Evolutionary conservation across 1,284 basidiomycete species (phyloP).

Genomic region (Cryptococcus sp.): DNA sequence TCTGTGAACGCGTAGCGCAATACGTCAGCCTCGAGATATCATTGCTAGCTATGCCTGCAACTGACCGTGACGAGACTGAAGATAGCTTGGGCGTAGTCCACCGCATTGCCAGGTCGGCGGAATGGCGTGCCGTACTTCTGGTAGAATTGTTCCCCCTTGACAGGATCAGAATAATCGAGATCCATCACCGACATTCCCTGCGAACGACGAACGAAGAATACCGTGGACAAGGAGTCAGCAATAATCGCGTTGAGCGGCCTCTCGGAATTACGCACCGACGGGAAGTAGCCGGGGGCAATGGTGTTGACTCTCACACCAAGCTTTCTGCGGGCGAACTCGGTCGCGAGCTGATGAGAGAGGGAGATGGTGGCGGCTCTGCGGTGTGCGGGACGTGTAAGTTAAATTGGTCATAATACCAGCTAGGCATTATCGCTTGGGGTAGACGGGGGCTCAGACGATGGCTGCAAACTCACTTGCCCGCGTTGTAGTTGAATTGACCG

Average conservation of each 20-base stretch:
- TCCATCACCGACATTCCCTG: slow-evolving; percentile 48
- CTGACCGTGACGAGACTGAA: slow-evolving; percentile 41
- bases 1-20: slow-evolving; percentile 16
- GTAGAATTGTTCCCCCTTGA: slow-evolving; percentile 25
- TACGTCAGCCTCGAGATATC: neutral
- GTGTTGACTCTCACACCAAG: slow-evolving; percentile 46
- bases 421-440: too few relatives aligned
- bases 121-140: slow-evolving; percentile 46
- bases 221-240: too few relatives aligned
- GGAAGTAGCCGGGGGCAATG: slow-evolving; percentile 47
- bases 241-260: too few relatives aligned
- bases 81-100: slow-evolving; percentile 49
- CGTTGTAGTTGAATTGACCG: slow-evolving; percentile 52
- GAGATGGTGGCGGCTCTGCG: slow-evolving; percentile 42
- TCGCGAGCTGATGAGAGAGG: slow-evolving; percentile 41
- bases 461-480: slow-evolving; percentile 31
- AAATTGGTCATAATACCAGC: too few relatives aligned
- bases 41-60: neutral
- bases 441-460: neutral
- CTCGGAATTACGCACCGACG: slow-evolving; percentile 26
- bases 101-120: slow-evolving; percentile 43
- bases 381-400: neutral
- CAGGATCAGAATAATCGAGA: slow-evolving; percentile 4
- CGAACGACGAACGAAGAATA: too few relatives aligned
- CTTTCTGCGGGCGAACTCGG: slow-evolving; percentile 42